A percentile compares a stretch with the other conserved stretches of the same genome.
These are phyloP conservation scores for Eleusine indica DNA, from an alignment of 176 grass and related monocot genomes.

Conservation along the genomic window DNA sequence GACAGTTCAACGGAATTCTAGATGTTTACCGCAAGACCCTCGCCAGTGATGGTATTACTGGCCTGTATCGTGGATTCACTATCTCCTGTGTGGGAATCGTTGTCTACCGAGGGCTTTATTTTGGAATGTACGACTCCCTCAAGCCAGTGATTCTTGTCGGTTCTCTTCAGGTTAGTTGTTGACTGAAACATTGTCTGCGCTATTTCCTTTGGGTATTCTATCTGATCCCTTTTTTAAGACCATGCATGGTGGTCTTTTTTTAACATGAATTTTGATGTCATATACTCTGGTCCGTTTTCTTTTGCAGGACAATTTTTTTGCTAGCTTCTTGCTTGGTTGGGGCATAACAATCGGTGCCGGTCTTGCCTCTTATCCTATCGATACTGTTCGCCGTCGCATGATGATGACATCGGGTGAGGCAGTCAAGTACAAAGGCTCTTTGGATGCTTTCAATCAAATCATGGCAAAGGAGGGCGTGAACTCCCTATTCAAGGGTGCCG, in stretches of 20 bases:
- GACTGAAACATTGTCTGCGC: too few relatives aligned
- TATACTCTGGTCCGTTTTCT: not conserved
- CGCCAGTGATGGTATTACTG: constrained; percentile 69
- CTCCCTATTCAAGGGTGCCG: constrained; percentile 96
- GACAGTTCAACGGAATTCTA: constrained; percentile 87
- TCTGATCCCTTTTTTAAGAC: too few relatives aligned
- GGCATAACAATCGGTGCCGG: constrained; percentile 85
- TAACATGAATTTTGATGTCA: too few relatives aligned
- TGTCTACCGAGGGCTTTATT: constrained; percentile 94
- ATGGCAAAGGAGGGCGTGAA: constrained; percentile 78
- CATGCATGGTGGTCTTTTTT: too few relatives aligned
- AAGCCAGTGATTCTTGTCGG: constrained; percentile 87
- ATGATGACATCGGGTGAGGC: constrained; percentile 98
- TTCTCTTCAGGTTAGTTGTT: constrained; percentile 57
- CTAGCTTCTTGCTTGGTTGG: constrained; percentile 82
- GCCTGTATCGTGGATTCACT: constrained; percentile 92
- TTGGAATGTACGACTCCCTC: constrained; percentile 86
- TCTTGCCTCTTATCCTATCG: constrained; percentile 90
- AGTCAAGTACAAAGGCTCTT: constrained; percentile 90
- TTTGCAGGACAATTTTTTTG: constrained; percentile 93
- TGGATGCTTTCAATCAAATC: constrained; percentile 81
- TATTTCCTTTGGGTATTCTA: too few relatives aligned
- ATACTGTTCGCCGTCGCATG: constrained; percentile 92
- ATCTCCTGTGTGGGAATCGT: constrained; percentile 91
- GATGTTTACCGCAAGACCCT: constrained; percentile 95